Evolutionary conservation across 116 monocot species (phyloP), one percentile per base, ranked within the genome.

Genomic region (Iris pallida): DNA sequence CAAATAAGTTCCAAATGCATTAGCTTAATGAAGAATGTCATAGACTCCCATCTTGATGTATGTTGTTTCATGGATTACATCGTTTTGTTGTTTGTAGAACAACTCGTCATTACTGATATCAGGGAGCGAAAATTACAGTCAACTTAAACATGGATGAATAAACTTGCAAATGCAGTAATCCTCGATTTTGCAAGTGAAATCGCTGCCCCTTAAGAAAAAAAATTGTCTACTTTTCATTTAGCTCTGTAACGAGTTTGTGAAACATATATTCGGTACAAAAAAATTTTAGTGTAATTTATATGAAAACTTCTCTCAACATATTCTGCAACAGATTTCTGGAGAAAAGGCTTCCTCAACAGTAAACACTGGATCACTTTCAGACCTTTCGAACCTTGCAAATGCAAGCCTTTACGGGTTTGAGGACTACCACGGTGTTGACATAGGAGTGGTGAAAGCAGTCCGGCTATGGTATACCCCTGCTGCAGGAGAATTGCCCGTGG

Each of bases 381-480:
- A 94, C 67, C 76, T 94, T 10, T 80, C 79, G 16, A 84, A 77
- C 75, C 72, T 94, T 61, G 94, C 79, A 8, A 94, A 94, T 69
- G 85, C 80, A 3, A 90, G 90, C 70, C 82, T 94, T 57, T 94
- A 94, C 59, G 94, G 94, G 0, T 94, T 94, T 66, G 90, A 94
- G 75, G 94, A 94, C 66, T 94, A 94, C 80, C 94, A 94, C 59
- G 94, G 94, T 7, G 94, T 94, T 4, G 94, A 94, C 82, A 94
- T 94, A 43, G 94, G 94, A 17, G 90, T 94, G 59, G 80, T 94
- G 57, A 73, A 80, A 55, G 87, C 85, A 3, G 82, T 90, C 17
- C 82, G 94, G 60, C 80, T 94, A 47, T 94, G 94, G 94, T 94
- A 94, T 81, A 61, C 85, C 12, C 90, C 94, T 1, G 52, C 30